Percentiles rank a stretch among this genome's conserved stretches.
Conservation (phyloP, 768 basidiomycete species). For the Russula abietina region DNA sequence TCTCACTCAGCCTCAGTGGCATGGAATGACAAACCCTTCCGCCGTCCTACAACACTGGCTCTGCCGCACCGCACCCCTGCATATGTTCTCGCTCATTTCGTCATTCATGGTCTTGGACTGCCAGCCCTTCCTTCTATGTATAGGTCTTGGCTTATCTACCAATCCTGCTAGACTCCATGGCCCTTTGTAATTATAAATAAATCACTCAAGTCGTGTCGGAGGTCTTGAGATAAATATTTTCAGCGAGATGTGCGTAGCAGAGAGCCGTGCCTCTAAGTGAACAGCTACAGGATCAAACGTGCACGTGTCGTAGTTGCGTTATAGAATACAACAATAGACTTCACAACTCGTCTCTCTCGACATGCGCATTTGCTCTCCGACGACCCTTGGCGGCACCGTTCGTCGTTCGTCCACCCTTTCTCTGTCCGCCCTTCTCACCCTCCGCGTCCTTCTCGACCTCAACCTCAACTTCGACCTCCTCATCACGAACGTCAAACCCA, state of each 20-base stretch:
- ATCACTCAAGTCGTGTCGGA: not conserved
- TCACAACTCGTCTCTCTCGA: conserved; percentile 15
- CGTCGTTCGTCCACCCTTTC: not conserved
- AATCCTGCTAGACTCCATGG: conserved; percentile 7
- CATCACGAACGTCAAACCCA: conserved; percentile 44
- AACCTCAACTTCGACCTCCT: conserved; percentile 27
- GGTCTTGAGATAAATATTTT: not conserved
- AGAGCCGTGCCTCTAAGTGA: too few species aligned
- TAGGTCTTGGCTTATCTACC: conserved; percentile 3
- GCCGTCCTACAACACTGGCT: not conserved
- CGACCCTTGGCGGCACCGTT: conserved; percentile 17
- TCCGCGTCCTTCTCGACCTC: conserved; percentile 28
- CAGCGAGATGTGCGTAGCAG: not conserved
- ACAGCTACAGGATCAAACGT: not conserved
- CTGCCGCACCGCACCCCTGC: not conserved
- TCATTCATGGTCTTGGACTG: not conserved
- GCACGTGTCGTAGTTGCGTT: not conserved
- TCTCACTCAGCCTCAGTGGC: not conserved
- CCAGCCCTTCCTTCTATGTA: not conserved
- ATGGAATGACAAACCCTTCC: not conserved
- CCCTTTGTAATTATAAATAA: conserved; percentile 14
- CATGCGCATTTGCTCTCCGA: not conserved
- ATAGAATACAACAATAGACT: not conserved
- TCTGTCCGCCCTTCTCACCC: conserved; percentile 20
- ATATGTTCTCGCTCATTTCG: not conserved